These are phyloP conservation scores for Kalaharituber pfeilii DNA, from an alignment of 2,329 filamentous ascomycete species.

Conservation along the genomic window DNA sequence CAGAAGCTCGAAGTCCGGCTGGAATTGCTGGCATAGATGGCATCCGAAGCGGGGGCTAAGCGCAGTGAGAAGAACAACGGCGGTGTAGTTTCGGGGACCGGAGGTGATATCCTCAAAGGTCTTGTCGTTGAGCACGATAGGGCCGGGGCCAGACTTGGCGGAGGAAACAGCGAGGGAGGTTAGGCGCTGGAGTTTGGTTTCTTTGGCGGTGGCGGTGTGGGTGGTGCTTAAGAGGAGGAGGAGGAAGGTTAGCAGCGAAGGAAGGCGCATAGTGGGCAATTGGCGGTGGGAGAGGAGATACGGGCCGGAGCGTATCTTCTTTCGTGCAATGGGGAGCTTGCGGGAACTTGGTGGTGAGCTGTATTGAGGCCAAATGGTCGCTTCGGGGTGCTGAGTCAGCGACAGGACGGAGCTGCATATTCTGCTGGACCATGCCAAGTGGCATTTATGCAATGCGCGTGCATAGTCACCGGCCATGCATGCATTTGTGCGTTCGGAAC, in stretches of 20 bases:
- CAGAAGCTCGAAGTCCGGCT: conserved; percentile 83
- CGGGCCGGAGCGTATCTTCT: no score
- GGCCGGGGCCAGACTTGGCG: conserved; percentile 14
- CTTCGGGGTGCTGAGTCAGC: no score
- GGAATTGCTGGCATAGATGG: conserved; percentile 71
- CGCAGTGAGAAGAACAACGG: conserved; percentile 71
- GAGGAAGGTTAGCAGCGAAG: conserved; percentile 9
- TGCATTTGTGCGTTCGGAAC: no score
- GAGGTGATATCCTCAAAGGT: conserved; percentile 60
- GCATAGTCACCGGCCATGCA: no score
- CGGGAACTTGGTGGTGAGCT: no score
- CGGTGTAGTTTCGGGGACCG: conserved; percentile 64
- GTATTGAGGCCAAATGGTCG: no score
- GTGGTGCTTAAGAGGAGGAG: conserved; percentile 7
- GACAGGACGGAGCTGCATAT: no score
- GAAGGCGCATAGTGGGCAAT: conserved; percentile 11
- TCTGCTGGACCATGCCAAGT: no score
- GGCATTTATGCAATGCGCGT: no score
- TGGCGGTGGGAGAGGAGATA: no score
- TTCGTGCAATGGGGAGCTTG: no score
- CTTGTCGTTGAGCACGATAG: conserved; percentile 50
- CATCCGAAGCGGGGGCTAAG: conserved; percentile 71
- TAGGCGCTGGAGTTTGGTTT: conserved; percentile 12
- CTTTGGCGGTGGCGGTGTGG: not conserved
- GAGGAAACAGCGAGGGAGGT: conserved; percentile 14